Evolutionary conservation across 805 yeast genomes (phyloP).

Genomic region (Candida boidinii): DNA sequence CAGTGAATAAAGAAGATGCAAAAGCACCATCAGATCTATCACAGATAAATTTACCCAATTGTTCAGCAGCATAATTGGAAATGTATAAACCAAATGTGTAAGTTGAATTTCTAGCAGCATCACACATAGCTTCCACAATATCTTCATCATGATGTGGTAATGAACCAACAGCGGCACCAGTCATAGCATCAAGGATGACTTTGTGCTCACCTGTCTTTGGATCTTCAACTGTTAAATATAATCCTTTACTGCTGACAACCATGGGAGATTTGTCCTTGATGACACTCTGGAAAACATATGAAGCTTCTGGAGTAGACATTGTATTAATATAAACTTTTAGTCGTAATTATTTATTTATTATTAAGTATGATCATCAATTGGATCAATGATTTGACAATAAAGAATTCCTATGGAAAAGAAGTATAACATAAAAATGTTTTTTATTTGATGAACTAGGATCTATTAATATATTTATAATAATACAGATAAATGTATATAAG

Average conservation of each 20-base stretch:
- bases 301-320: too few species aligned
- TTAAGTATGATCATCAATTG: too few species aligned
- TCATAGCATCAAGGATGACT: slow-evolving; percentile 29
- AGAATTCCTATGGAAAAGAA: too few species aligned
- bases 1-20: slow-evolving; percentile 36
- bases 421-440: too few species aligned
- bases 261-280: slow-evolving; percentile 28
- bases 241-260: slow-evolving; percentile 35
- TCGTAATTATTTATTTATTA: too few species aligned
- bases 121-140: slow-evolving; percentile 28
- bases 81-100: slow-evolving; percentile 26
- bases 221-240: slow-evolving; percentile 31
- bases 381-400: too few species aligned
- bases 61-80: slow-evolving; percentile 34
- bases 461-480: too few species aligned
- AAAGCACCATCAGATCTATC: slow-evolving; percentile 28
- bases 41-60: slow-evolving; percentile 33
- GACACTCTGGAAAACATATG: slow-evolving; percentile 36
- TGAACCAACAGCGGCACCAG: slow-evolving; percentile 44
- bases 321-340: too few species aligned
- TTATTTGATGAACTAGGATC: too few species aligned
- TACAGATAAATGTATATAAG: too few species aligned
- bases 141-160: slow-evolving; percentile 33
- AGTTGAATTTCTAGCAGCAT: slow-evolving; percentile 25
- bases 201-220: slow-evolving; percentile 28